phyloP scores from a whole-genome alignment of 208 protist species.

The Acanthamoeba lenticulata region DNA sequence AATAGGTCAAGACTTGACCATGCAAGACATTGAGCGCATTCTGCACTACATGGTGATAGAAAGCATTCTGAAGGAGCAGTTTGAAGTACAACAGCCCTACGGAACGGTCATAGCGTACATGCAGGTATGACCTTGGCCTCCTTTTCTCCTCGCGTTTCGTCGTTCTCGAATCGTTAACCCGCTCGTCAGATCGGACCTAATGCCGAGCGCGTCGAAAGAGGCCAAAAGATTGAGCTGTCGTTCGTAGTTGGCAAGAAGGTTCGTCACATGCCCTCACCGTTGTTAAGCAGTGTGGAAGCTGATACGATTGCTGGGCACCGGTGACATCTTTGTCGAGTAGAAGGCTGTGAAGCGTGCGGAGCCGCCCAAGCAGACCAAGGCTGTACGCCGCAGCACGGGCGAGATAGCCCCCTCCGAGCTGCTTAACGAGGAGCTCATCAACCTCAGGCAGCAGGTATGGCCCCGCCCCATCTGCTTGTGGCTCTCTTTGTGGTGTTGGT shows the following conservation, averaged over 20 bases:
- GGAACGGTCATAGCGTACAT: constrained; percentile 35
- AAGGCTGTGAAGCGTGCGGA: not conserved
- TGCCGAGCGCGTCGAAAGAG: not conserved
- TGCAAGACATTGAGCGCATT: constrained; percentile 14
- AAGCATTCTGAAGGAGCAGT: constrained; percentile 8
- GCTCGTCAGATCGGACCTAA: not conserved
- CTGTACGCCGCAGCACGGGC: not conserved
- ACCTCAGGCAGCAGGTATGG: constrained; percentile 5
- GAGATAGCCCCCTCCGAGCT: not conserved
- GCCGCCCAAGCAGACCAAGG: constrained; percentile 23
- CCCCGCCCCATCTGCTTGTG: too few relatives aligned
- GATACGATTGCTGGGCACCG: not conserved
- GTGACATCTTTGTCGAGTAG: too few relatives aligned
- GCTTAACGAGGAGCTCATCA: not conserved
- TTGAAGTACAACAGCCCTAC: constrained; percentile 38
- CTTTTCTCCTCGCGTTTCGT: too few relatives aligned
- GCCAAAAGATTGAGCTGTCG: constrained; percentile 6
- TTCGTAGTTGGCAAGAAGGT: constrained; percentile 38
- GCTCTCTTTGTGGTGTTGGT: not conserved
- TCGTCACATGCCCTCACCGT: not conserved
- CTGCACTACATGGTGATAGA: constrained; percentile 21
- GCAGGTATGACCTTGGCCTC: not conserved
- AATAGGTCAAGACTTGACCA: not conserved
- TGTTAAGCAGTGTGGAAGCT: not conserved
- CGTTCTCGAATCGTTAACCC: not conserved